A percentile compares a stretch with the other conserved stretches of the same genome.
These are phyloP conservation scores for Coelastrella sp. DNA, from an alignment of 139 green algal genomes.

Conservation along the genomic window DNA sequence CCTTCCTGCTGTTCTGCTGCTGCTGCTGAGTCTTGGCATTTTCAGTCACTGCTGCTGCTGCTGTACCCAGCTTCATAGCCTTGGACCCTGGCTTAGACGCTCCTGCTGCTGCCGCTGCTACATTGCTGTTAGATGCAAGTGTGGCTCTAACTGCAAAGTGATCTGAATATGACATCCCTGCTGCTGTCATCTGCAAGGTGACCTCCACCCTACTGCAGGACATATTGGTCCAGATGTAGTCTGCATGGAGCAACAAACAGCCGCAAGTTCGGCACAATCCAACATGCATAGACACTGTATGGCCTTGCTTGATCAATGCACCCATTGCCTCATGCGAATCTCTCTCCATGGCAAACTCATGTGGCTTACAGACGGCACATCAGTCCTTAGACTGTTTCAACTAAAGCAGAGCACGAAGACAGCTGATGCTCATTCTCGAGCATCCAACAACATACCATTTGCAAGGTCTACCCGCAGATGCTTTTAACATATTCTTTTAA, in stretches of 20 bases:
- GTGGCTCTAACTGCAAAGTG: constrained; percentile 56
- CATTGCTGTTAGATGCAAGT: constrained; percentile 7
- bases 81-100: not conserved
- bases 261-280: constrained; percentile 38
- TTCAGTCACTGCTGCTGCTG: constrained; percentile 4
- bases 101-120: not conserved
- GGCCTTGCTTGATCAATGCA: too few species aligned
- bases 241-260: not conserved
- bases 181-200: constrained; percentile 34
- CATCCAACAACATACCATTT: too few species aligned
- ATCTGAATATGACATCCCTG: constrained; percentile 56
- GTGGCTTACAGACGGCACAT: too few species aligned
- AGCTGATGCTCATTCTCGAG: too few species aligned
- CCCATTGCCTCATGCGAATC: too few species aligned
- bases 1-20: constrained; percentile 3
- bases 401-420: too few species aligned
- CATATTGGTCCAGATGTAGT: constrained; percentile 47
- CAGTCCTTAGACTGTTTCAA: too few species aligned
- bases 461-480: too few species aligned
- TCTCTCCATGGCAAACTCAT: too few species aligned
- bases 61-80: not conserved
- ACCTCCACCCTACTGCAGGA: constrained; percentile 8
- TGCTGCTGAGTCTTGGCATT: not conserved
- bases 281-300: not conserved
- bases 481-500: not conserved